Conservation (phyloP, 768 basidiomycete species). For the Rhodotorula sphaerocarpa region DNA sequence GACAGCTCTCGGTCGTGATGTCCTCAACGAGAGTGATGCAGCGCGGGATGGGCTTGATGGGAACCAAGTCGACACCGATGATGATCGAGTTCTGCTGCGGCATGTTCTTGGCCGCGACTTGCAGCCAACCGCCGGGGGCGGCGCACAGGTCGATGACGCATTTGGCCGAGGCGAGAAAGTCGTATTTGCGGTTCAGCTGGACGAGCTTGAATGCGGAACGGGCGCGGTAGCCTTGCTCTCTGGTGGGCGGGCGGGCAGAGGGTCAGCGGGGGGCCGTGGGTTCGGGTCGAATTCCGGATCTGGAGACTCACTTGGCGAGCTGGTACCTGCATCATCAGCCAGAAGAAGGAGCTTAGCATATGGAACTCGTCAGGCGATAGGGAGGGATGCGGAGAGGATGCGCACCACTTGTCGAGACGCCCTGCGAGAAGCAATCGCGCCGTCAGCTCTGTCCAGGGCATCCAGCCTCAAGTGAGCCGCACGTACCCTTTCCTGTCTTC, state of each 20-base stretch:
- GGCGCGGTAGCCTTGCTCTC: constrained; percentile 97
- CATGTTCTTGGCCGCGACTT: constrained; percentile 76
- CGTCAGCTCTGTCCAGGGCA: not conserved
- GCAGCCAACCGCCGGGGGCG: constrained; percentile 97
- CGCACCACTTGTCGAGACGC: constrained; percentile 35
- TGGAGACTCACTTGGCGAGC: constrained; percentile 33
- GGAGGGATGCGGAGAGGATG: not conserved
- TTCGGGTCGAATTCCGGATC: rapidly evolving
- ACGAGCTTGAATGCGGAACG: constrained; percentile 99
- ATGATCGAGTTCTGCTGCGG: constrained; percentile 38
- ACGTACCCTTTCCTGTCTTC: constrained; percentile 56
- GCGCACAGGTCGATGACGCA: constrained; percentile 98
- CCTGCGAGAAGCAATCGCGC: not conserved
- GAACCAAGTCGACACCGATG: constrained; percentile 83
- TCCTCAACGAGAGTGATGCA: constrained; percentile 86
- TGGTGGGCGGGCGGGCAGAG: constrained; percentile 45
- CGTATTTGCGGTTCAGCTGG: constrained; percentile 95
- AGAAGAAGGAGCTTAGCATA: not conserved
- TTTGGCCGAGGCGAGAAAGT: constrained; percentile 72
- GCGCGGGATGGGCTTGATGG: constrained; percentile 90
- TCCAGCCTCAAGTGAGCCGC: too few species aligned
- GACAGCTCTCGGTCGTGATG: constrained; percentile 86
- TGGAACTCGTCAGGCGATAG: not conserved
- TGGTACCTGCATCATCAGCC: constrained; percentile 21
- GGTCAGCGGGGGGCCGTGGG: too few species aligned